These are phyloP conservation scores for Citrullus colocynthis DNA, from an alignment of 306 rosid genomes.

Conservation along the genomic window DNA sequence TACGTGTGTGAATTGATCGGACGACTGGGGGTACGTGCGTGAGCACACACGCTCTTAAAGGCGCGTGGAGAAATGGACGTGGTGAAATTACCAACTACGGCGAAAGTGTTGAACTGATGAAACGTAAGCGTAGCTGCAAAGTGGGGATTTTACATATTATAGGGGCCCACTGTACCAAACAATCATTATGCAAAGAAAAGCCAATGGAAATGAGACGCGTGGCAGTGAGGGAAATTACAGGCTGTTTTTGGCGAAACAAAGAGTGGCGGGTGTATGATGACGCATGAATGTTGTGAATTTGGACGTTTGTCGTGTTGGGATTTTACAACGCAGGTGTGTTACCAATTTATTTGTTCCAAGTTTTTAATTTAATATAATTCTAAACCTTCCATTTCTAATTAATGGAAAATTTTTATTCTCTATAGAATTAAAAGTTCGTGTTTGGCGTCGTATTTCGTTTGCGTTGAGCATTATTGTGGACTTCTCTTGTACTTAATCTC, in stretches of 20 bases:
- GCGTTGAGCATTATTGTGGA: too few relatives aligned
- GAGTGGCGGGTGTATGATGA: neutral
- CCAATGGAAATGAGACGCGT: neutral
- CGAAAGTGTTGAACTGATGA: neutral
- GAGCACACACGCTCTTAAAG: neutral
- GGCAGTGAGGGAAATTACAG: neutral
- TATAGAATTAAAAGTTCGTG: too few relatives aligned
- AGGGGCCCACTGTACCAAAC: neutral
- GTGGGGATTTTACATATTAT: neutral
- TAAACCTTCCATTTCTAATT: too few relatives aligned
- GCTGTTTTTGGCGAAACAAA: neutral
- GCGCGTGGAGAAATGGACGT: neutral
- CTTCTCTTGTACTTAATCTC: too few relatives aligned
- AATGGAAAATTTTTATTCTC: too few relatives aligned
- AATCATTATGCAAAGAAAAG: neutral
- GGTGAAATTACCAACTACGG: neutral
- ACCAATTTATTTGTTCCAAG: too few relatives aligned
- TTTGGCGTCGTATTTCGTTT: too few relatives aligned
- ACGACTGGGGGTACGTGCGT: neutral
- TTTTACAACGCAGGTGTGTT: too few relatives aligned
- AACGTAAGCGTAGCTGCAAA: neutral
- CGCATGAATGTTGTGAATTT: neutral
- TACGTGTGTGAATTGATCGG: neutral
- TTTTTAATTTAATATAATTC: too few relatives aligned
- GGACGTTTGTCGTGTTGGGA: neutral